Conservation (phyloP, 257 asterid genomes). For the Nicotiana tomentosiformis region DNA sequence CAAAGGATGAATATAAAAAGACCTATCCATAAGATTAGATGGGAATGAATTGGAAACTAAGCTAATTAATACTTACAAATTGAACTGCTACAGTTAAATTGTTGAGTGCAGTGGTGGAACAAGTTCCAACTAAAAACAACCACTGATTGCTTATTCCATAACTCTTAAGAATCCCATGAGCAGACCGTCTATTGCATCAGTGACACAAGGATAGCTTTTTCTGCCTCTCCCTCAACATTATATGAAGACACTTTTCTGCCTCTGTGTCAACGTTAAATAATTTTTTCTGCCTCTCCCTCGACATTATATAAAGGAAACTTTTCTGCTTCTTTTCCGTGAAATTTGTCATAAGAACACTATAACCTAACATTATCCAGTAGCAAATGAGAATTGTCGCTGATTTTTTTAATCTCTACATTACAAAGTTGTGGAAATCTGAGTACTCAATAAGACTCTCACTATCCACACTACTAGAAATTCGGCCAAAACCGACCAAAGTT, state of each 20-base stretch:
- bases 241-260: not conserved
- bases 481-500: no score
- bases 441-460: no score
- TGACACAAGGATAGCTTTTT: not conserved
- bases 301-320: not conserved
- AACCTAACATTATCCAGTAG: not conserved
- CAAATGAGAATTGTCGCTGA: not conserved
- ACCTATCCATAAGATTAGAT: not conserved
- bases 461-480: no score
- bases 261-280: not conserved
- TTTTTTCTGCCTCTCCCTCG: not conserved
- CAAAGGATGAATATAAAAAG: not conserved
- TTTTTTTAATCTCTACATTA: not conserved
- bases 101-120: not conserved
- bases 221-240: not conserved
- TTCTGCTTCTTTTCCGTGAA: not conserved
- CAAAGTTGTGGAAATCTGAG: no score
- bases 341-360: not conserved
- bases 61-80: not conserved
- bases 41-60: not conserved
- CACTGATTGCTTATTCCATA: not conserved
- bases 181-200: not conserved
- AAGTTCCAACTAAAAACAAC: not conserved
- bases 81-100: not conserved
- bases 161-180: not conserved